Evolutionary conservation across 306 rosid species (phyloP), one percentile per base, ranked within the genome.

Genomic region (Citrullus colocynthis): DNA sequence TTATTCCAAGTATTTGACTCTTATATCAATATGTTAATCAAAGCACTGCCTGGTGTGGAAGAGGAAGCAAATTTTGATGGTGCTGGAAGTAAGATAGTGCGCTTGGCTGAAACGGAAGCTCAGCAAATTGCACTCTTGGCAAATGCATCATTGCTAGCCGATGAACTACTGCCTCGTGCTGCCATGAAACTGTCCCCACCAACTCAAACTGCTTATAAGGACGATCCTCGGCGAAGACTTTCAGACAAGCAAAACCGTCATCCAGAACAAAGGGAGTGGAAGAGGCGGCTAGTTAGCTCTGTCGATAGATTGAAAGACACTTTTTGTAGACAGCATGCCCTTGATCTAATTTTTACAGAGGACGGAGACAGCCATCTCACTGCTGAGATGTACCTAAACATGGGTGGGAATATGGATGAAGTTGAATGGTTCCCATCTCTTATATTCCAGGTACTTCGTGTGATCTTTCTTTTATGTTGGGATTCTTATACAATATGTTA

Each of bases 211-310:
- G 63, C 85, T n/a, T 79, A 64, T 82, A 89, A 78, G 81, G 98
- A 89, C 73, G 98, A 93, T 79, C 84, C 79, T 64, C 93, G 93
- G 58, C 90, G 92, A 83, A 84, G 90, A 85, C 77, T 84, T 77
- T 84, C 89, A 30, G 98, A 96, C 66, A 91, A 93, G 87, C 97
- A 92, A 83, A 92, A 92, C 76, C 99, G 98, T 63, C 97, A 96
- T 84, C 98, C 98, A 79, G 99, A 92, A 86, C 99, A 92, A 85
- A 88, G 99, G 85, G 99, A 92, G 82, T 96, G 99, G 99, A 92
- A 84, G 88, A 92, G 89, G 82, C 88, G 98, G 76, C 97, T 96
- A 58, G 96, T 61, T 59, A 79, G 90, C 85, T 89, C 98, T 6
- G 93, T 91, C 64, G 99, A 96, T 82, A 88, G 93, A 79, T 87